Percentiles rank a stretch among this genome's conserved stretches.
phyloP scores from a whole-genome alignment of 441 rosid genomes.

The Dalechampia spathulata region DNA sequence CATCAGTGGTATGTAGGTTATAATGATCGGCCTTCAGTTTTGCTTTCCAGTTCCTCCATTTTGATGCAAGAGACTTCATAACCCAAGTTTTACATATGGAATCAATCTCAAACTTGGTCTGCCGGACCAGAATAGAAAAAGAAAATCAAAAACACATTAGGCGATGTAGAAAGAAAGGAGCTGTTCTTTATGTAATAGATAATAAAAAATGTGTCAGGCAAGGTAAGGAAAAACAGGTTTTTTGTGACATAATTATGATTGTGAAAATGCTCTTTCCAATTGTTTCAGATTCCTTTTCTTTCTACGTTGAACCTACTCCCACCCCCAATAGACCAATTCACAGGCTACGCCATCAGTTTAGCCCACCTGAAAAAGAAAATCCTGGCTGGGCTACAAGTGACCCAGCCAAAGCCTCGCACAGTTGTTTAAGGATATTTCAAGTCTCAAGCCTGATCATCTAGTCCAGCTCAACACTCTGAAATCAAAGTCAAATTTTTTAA shows the following conservation, averaged over 20 bases:
- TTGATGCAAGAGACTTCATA: slow-evolving; percentile 25
- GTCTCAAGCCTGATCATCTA: too few species aligned
- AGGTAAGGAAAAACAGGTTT: background rate
- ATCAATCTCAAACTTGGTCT: slow-evolving; percentile 33
- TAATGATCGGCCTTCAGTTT: slow-evolving; percentile 28
- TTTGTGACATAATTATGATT: background rate
- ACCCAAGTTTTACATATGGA: slow-evolving; percentile 28
- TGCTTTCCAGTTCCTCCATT: slow-evolving; percentile 40
- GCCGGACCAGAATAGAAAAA: background rate
- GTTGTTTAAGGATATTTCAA: too few species aligned
- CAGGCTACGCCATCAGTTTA: too few species aligned
- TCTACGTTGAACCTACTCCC: too few species aligned
- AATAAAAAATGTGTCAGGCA: too few species aligned
- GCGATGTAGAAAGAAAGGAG: background rate
- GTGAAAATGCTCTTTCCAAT: background rate
- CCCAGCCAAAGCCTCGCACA: too few species aligned
- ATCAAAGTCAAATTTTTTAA: background rate
- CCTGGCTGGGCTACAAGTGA: too few species aligned
- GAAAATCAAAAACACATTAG: background rate
- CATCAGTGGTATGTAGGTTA: slow-evolving; percentile 27
- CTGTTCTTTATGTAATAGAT: too few species aligned
- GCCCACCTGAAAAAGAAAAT: too few species aligned
- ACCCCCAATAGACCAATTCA: too few species aligned
- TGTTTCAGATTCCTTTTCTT: too few species aligned
- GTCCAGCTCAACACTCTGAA: background rate